Conservation (phyloP, 108 stramenopile species). For the Fragilaria crotonensis region DNA sequence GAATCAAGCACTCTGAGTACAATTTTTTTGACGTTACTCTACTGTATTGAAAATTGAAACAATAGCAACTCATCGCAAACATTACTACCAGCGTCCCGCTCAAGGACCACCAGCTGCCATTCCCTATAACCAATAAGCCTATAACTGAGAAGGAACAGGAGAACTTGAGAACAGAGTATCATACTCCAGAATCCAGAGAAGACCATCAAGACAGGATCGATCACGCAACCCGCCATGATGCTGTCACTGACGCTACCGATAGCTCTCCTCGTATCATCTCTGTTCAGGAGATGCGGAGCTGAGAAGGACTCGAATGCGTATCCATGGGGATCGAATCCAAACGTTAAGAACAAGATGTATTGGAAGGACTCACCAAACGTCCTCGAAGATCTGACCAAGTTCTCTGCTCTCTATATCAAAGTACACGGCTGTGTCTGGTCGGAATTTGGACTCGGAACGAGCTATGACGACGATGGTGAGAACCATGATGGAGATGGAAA, state of each 20-base stretch:
- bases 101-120: neutral
- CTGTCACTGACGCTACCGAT: slow-evolving; percentile 28
- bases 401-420: slow-evolving; percentile 30
- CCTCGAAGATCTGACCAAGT: slow-evolving; percentile 33
- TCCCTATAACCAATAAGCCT: neutral
- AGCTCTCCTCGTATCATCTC: slow-evolving; percentile 11
- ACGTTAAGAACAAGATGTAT: slow-evolving; percentile 27
- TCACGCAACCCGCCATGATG: neutral
- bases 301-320: slow-evolving; percentile 4
- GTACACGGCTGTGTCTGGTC: slow-evolving; percentile 43
- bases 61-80: slow-evolving; percentile 5
- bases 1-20: no score
- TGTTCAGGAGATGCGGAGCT: neutral
- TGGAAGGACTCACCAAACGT: slow-evolving; percentile 32
- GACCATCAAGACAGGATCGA: neutral
- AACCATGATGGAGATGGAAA: slow-evolving; percentile 21
- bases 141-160: neutral
- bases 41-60: no score
- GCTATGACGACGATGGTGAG: slow-evolving; percentile 23
- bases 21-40: no score
- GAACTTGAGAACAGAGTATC: neutral
- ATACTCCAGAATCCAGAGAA: no score
- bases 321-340: slow-evolving; percentile 26
- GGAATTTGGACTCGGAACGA: slow-evolving; percentile 27
- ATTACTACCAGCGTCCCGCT: neutral